phyloP scores from a whole-genome alignment of 1,284 basidiomycete species.

The Cryptococcus sp. region DNA sequence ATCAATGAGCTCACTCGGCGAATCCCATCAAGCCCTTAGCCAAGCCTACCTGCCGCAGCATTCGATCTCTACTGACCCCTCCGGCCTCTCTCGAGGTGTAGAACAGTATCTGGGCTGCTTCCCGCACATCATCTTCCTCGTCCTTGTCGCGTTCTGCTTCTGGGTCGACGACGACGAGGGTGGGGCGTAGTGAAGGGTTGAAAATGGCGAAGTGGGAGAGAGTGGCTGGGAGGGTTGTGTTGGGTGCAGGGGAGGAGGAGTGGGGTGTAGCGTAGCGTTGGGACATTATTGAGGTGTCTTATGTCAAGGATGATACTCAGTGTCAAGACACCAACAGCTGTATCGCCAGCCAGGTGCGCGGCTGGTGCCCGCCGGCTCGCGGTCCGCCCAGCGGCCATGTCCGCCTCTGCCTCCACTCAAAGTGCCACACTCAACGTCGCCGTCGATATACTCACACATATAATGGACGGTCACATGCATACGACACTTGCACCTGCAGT shows the following conservation, averaged over 20 bases:
- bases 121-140: conserved; percentile 41
- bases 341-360: too few relatives aligned
- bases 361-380: too few relatives aligned
- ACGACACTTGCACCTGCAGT: too few relatives aligned
- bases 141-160: conserved; percentile 29
- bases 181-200: conserved; percentile 34
- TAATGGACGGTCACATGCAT: too few relatives aligned
- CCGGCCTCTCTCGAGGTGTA: conserved; percentile 39
- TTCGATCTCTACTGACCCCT: conserved; percentile 39
- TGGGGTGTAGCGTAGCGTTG: too few relatives aligned
- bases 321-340: too few relatives aligned
- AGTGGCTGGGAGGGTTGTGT: conserved; percentile 15
- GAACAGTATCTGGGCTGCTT: conserved; percentile 46
- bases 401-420: too few relatives aligned
- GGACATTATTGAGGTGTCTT: too few relatives aligned
- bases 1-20: conserved; percentile 24
- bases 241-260: conserved; percentile 3
- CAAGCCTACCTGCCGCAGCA: conserved; percentile 45
- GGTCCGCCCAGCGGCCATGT: neutral
- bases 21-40: conserved; percentile 47
- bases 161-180: neutral
- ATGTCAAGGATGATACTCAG: too few relatives aligned
- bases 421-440: too few relatives aligned
- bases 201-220: conserved; percentile 46
- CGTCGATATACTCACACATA: too few relatives aligned